Evolutionary conservation across 2,329 filamentous ascomycete genomes (phyloP), one percentile per base, ranked within the genome.

Genomic region (Monosporascus sp.): DNA sequence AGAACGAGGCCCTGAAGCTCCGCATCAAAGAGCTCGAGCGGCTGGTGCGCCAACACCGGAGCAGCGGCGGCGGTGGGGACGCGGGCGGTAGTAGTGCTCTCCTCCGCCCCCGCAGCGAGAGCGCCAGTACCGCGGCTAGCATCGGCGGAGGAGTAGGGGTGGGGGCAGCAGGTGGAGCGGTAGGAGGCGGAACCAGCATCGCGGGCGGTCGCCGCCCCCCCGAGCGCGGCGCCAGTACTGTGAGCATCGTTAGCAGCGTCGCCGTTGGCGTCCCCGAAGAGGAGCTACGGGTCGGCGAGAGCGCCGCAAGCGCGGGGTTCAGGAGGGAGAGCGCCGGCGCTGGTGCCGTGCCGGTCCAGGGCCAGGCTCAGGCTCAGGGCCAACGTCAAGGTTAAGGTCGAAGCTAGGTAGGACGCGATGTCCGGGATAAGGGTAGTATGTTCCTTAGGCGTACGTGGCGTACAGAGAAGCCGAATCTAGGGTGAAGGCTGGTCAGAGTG

Each of bases 11-110:
- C 0, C 69, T 88, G 46, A 85, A 84, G 72, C 74, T 77, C 52
- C 76, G 81, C 16, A 80, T 88, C 54, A 76, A 82, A 46, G 84
- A 87, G 44, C 69, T 88, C 11, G 85, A 88, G 70, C 73, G 76
- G 38, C 69, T 76, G 57, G 71, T 86, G 7, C 72, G 76, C 7
- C 77, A 80, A 48, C 69, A 76, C 11, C 70, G 76, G 36, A 69
- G 73, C 38, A 77, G 77, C 59, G 78, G 81, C 40, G 36, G 57
- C 2, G 52, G 46, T 4, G 43, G 7, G n/a, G 40, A 20, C 19
- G 8, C 9, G 9, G 9, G 40, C 19, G 40, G 8, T 5, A 19
- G 17, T 20, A 7, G n/a, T 20, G 9, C 19, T 19, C 27, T 5
- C 27, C 58, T 57, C 22, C 59, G 65, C 37, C 56, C 55, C 22